These are phyloP conservation scores for Neoarthrinium moseri DNA, from an alignment of 2,329 filamentous ascomycete genomes.

Conservation along the genomic window DNA sequence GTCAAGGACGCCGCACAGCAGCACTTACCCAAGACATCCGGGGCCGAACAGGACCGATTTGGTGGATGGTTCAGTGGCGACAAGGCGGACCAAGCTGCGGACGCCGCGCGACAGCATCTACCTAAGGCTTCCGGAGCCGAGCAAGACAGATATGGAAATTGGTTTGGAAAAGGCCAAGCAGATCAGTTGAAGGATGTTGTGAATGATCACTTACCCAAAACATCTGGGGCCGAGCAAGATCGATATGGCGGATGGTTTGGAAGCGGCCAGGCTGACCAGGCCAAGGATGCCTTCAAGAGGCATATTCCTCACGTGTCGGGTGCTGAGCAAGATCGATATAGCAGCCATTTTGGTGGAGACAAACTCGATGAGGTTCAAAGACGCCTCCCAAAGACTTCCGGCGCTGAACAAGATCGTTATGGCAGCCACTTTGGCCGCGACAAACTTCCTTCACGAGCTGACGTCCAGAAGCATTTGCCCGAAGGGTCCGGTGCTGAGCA, in stretches of 20 bases:
- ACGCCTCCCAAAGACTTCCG: slow-evolving; percentile 14
- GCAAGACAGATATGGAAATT: slow-evolving; percentile 20
- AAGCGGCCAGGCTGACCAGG: slow-evolving; percentile 16
- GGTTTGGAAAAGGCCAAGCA: slow-evolving; percentile 17
- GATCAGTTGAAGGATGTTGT: background rate
- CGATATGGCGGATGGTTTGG: slow-evolving; percentile 19
- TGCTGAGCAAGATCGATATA: slow-evolving; percentile 23
- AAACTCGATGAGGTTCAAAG: slow-evolving; percentile 13
- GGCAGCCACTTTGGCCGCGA: slow-evolving; percentile 20
- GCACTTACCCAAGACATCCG: slow-evolving; percentile 15
- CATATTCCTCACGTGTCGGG: slow-evolving; percentile 15
- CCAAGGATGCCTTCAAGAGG: slow-evolving; percentile 14
- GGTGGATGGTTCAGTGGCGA: slow-evolving; percentile 19
- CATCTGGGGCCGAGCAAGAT: slow-evolving; percentile 16
- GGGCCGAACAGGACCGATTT: slow-evolving; percentile 23
- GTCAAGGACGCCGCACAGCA: slow-evolving; percentile 14
- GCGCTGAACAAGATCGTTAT: slow-evolving; percentile 23
- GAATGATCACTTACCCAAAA: background rate
- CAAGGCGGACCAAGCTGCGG: slow-evolving; percentile 12
- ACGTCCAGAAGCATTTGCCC: slow-evolving; percentile 17
- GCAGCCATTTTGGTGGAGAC: slow-evolving; percentile 19
- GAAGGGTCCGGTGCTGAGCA: slow-evolving; percentile 19
- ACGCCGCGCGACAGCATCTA: slow-evolving; percentile 15
- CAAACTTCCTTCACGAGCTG: slow-evolving; percentile 13
- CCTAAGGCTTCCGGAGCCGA: slow-evolving; percentile 18